phyloP scores from a whole-genome alignment of 2,329 filamentous ascomycete species.

The Dactylellina haptotyla region DNA sequence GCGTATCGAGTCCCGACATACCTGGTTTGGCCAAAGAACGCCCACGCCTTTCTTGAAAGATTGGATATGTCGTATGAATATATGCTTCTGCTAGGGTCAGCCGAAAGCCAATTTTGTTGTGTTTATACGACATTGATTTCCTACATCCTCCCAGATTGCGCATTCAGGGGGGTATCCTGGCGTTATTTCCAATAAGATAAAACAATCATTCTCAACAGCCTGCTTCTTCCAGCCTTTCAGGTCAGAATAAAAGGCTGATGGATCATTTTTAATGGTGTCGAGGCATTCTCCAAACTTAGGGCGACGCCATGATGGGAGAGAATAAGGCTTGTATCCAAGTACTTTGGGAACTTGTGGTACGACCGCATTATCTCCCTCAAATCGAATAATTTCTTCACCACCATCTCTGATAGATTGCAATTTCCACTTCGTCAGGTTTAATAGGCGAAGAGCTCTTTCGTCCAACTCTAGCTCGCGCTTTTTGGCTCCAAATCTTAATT shows the following conservation, averaged over 20 bases:
- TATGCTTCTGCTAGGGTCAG: neutral
- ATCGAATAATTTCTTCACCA: neutral
- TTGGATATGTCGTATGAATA: conserved; percentile 9
- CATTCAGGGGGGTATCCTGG: conserved; percentile 14
- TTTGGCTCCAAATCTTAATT: neutral
- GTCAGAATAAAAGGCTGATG: neutral
- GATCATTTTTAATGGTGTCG: neutral
- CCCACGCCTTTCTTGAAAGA: too few species aligned
- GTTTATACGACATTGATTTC: neutral
- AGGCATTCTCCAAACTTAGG: too few species aligned
- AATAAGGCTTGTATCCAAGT: too few species aligned
- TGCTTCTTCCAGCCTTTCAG: conserved; percentile 12
- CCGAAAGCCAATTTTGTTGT: conserved; percentile 30
- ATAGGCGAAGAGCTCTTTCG: neutral
- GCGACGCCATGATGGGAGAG: too few species aligned
- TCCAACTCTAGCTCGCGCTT: neutral
- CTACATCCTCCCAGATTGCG: conserved; percentile 19
- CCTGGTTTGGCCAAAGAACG: too few species aligned
- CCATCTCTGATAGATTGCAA: conserved; percentile 16
- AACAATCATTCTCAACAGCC: neutral
- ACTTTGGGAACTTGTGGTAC: neutral
- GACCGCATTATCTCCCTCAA: conserved; percentile 2
- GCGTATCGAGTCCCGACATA: too few species aligned
- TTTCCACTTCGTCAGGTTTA: conserved; percentile 32
- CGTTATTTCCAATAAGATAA: conserved; percentile 16